These are phyloP conservation scores for Trichomonascaceae sp. DNA, from an alignment of 1,139 yeast species.

Conservation along the genomic window DNA sequence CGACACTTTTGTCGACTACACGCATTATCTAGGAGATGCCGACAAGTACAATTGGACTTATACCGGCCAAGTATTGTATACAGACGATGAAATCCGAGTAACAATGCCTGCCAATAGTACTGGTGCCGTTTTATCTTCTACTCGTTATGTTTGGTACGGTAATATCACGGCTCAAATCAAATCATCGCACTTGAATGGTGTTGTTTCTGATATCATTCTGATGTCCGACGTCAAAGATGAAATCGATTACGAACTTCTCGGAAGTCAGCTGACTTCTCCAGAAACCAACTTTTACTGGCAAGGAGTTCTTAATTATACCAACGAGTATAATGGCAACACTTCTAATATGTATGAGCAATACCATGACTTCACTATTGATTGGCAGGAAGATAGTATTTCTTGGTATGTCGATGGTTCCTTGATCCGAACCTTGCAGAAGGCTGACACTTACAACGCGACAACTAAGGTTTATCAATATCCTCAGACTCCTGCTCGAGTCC, in stretches of 20 bases:
- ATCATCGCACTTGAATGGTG: conserved; percentile 74
- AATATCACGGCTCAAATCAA: conserved; percentile 63
- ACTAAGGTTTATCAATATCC: conserved; percentile 59
- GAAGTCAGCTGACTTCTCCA: conserved; percentile 56
- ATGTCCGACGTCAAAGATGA: conserved; percentile 87
- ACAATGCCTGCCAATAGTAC: conserved; percentile 74
- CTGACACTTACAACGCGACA: conserved; percentile 66
- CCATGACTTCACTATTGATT: conserved; percentile 76
- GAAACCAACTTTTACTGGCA: conserved; percentile 77
- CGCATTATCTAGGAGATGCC: conserved; percentile 65
- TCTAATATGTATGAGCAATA: conserved; percentile 55
- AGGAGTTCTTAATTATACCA: conserved; percentile 64
- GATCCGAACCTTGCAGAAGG: conserved; percentile 62
- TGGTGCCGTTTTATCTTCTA: conserved; percentile 78
- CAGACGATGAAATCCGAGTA: conserved; percentile 48
- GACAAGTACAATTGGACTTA: conserved; percentile 66
- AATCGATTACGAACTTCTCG: conserved; percentile 82
- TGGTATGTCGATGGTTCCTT: conserved; percentile 72
- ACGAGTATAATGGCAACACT: conserved; percentile 44
- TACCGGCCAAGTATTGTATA: conserved; percentile 57
- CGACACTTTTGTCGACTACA: conserved; percentile 34
- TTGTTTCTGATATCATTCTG: conserved; percentile 75
- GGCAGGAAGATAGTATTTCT: conserved; percentile 64
- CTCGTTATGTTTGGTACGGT: conserved; percentile 84
- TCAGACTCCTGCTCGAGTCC: conserved; percentile 84